Base-by-base conservation (phyloP, 139 green algal species). In the Chlamydomonas schloesseri region DNA sequence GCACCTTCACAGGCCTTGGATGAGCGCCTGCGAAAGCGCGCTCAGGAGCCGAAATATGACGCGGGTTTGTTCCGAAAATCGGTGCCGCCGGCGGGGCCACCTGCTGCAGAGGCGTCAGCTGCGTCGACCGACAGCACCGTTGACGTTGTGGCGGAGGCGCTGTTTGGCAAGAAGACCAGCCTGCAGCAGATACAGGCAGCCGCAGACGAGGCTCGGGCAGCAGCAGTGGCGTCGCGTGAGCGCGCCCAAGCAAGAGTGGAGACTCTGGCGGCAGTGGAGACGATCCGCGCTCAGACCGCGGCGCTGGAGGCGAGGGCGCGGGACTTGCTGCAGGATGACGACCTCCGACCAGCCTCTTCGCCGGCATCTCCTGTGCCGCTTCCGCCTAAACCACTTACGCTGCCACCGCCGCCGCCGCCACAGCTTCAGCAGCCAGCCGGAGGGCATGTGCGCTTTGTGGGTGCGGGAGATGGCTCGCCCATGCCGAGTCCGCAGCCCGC, bases 31-130 rank as follows among this genome's bases (percentile, higher is more conserved):
- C 26, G 50, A 9, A 87, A 79, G 34, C 68, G 81, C 0, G 69
- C 71, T 28, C 69, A 79, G 69, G 53, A 85, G 68, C 65, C 79
- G 3, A 53, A 53, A 76, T 85, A 67, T 67, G 65, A 76, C 31
- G 4, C 47, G 2, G 24, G 29, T 1, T 21, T 76, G 23, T 37
- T 71, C 29, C 79, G 79, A 11, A 76, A 74, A 47, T 11, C 46
- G 64, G 0, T 23, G 10, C 28, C 42, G 33, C 1, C 71, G 11
- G 71, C 37, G 71, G 37, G 5, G 24, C 0, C 60, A 1, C 60
- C 21, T n/a, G 21, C 3, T 2, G 18, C 33, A 29, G 29, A 79
- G 31, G 18, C 29, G 33, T 50, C 42, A 50, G 42, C 42, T 5
- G 42, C 42, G 42, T 50, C 42, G 42, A 57, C 71, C 33, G 74